A percentile compares a stretch with the other conserved stretches of the same genome.
Evolutionary conservation across 2,329 filamentous ascomycete genomes (phyloP).

Genomic region (Thelonectria olida): DNA sequence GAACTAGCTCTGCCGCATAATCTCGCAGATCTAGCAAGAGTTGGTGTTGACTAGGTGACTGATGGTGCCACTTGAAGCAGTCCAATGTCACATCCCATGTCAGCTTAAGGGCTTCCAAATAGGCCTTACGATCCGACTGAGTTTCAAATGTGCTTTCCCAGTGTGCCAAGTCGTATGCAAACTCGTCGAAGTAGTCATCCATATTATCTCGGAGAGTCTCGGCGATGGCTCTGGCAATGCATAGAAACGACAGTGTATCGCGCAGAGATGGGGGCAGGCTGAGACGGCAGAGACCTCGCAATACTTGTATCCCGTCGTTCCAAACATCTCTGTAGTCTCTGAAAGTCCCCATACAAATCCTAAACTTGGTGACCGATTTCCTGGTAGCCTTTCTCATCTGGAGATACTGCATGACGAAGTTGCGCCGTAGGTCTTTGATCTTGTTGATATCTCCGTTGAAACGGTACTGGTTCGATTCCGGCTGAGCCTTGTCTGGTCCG

Average conservation of each 20-base stretch:
- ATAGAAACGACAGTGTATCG: neutral
- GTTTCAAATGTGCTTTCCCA: neutral
- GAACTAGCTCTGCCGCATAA: neutral
- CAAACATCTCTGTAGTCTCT: neutral
- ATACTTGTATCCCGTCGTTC: neutral
- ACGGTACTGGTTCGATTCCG: neutral
- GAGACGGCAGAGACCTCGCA: neutral
- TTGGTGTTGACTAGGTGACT: neutral
- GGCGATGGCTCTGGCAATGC: neutral
- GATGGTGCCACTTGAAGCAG: neutral
- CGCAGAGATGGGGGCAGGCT: neutral
- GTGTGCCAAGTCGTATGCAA: neutral
- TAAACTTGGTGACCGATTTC: neutral
- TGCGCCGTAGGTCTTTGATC: neutral
- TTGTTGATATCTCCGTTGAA: neutral
- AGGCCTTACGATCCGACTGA: neutral
- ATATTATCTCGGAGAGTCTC: neutral
- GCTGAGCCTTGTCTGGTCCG: neutral
- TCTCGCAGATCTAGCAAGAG: neutral
- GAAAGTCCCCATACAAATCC: neutral
- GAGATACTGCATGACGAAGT: neutral
- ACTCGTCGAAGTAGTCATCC: neutral
- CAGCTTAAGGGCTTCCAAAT: neutral
- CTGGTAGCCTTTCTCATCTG: neutral
- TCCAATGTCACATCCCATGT: neutral